Base-by-base conservation (phyloP, 2,329 filamentous ascomycete species). In the Xylariaceae sp. region DNA sequence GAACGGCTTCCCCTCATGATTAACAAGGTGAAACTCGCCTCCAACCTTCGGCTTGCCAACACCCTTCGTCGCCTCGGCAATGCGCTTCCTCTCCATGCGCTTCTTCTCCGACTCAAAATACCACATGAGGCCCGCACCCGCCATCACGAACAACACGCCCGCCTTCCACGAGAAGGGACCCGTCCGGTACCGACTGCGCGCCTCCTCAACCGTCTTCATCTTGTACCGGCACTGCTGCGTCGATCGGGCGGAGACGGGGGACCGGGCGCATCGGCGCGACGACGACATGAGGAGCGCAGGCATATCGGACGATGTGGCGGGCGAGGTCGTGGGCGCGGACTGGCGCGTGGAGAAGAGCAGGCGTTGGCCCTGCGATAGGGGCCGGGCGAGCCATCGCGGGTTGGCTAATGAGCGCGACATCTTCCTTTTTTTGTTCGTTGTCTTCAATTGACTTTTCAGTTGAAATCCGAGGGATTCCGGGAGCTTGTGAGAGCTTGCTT, bases 41-140 rank as follows among this genome's bases (percentile, higher is more conserved):
- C 94, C 94, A 56, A 99, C 92, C 78, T 96, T 95, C 39, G 94
- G 94, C 72, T 85, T 88, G 1, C 94, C 94, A 4, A 97, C 87
- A 9, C 93, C 92, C 78, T 99, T 99, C 65, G 88, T 89, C 67
- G 93, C 89, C 72, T 97, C 92, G 6, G 92, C 92, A 67, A 97
- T 85, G 58, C 92, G 84, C 78, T 92, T 89, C 64, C 92, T 85
- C 72, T 94, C 87, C 85, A 99, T 88, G 70, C 94, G 88, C 68
- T 85, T 85, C 80, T 97, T 97, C 75, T 99, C 94, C 69, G 87
- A 85, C 70, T 92, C 90, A 76, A 99, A 97, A 74, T 97, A 99
- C 76, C 90, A 84, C 61, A 92, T 86, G 69, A 99, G 81, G 34
- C 85, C 88, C 10, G 78, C 86, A 67, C 90, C 92, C 2, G 92